Evolutionary conservation across 1,284 basidiomycete genomes (phyloP).

Genomic region (Ganoderma sp.): DNA sequence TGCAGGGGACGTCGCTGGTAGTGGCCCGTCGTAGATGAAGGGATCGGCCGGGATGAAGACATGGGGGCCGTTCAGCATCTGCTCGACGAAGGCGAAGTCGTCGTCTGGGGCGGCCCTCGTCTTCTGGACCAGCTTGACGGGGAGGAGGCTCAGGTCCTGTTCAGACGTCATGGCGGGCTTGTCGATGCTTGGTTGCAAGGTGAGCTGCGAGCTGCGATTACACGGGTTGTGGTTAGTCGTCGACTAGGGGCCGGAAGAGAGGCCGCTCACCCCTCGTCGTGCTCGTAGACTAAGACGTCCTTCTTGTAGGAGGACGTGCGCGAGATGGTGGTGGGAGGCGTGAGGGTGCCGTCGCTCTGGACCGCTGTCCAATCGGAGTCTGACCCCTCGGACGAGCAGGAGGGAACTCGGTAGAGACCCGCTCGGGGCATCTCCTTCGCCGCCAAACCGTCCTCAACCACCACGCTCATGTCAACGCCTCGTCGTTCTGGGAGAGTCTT

Average conservation of each 20-base stretch:
- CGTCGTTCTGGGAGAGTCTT: not conserved
- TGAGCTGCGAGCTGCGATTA: not conserved
- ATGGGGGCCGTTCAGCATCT: constrained; percentile 9
- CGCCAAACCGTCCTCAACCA: too few species aligned
- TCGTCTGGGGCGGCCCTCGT: not conserved
- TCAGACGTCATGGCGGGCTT: not conserved
- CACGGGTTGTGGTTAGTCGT: not conserved
- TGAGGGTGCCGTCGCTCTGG: not conserved
- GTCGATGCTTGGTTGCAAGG: not conserved
- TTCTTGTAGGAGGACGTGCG: constrained; percentile 1
- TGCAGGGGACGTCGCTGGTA: not conserved
- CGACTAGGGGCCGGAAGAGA: not conserved
- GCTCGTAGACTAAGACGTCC: not conserved
- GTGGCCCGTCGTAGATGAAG: constrained; percentile 4
- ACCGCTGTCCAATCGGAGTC: constrained; percentile 7
- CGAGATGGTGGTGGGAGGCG: not conserved
- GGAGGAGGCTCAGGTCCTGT: not conserved
- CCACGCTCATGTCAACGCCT: not conserved
- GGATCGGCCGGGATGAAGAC: constrained; percentile 7
- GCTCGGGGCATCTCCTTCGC: not conserved
- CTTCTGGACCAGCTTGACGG: constrained; percentile 1
- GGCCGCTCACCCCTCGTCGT: not conserved
- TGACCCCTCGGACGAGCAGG: not conserved
- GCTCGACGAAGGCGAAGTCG: constrained; percentile 1
- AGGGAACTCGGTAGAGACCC: not conserved